Percentiles rank a stretch among this genome's conserved stretches.
Conservation (phyloP, 2,329 filamentous ascomycete genomes). For the Cladosporium sp. region DNA sequence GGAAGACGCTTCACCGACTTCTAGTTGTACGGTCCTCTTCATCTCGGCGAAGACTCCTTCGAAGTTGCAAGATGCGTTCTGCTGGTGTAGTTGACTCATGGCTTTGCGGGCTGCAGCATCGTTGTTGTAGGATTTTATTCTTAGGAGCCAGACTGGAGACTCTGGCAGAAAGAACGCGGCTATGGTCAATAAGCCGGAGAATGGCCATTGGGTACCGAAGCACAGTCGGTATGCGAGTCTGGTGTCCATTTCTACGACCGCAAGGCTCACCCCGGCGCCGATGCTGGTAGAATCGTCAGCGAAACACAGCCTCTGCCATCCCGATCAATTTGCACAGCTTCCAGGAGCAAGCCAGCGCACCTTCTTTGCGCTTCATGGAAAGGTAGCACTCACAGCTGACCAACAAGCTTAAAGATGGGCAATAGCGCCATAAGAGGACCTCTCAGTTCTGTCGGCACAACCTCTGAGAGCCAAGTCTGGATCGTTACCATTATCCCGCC, state of each 20-base stretch:
- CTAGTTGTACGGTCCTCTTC: constrained; percentile 17
- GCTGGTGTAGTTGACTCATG: neutral
- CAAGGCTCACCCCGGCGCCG: constrained; percentile 41
- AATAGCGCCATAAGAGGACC: constrained; percentile 48
- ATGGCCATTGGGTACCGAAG: constrained; percentile 45
- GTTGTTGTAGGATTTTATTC: constrained; percentile 21
- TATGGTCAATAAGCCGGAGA: constrained; percentile 41
- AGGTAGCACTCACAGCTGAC: constrained; percentile 36
- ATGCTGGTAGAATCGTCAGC: constrained; percentile 20
- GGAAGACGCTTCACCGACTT: constrained; percentile 24
- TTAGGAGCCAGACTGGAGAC: constrained; percentile 47
- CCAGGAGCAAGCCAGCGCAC: neutral
- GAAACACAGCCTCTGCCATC: neutral
- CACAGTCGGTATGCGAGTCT: constrained; percentile 36
- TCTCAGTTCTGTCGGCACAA: constrained; percentile 43
- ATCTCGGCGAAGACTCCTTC: constrained; percentile 28
- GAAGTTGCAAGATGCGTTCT: neutral
- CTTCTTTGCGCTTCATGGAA: neutral
- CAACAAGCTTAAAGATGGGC: constrained; percentile 47
- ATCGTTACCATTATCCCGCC: constrained; percentile 45
- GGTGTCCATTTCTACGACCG: constrained; percentile 25
- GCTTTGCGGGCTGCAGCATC: neutral
- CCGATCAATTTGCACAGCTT: too few relatives aligned
- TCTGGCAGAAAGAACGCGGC: constrained; percentile 47
- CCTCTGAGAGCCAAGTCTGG: constrained; percentile 52